Conservation (phyloP, 1,284 basidiomycete species). For the Grifola frondosa region DNA sequence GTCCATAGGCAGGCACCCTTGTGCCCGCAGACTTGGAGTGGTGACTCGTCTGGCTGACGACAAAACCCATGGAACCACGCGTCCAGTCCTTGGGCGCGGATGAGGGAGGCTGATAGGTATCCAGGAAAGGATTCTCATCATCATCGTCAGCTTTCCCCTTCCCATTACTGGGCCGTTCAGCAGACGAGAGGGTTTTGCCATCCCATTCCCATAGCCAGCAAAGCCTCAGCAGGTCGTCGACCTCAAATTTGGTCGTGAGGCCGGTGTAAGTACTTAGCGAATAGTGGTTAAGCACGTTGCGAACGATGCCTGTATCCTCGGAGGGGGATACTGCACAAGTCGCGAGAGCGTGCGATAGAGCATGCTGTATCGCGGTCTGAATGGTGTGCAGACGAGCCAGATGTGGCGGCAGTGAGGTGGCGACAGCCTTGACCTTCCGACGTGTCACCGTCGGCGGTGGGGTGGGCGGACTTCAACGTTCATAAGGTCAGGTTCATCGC, state of each 20-base stretch:
- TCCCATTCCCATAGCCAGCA: constrained; percentile 93
- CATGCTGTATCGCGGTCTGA: constrained; percentile 71
- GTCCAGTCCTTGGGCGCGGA: constrained; percentile 62
- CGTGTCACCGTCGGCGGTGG: constrained; percentile 47
- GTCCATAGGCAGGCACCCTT: constrained; percentile 74
- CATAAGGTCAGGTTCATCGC: neutral
- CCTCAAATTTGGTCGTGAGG: constrained; percentile 57
- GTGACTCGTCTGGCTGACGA: constrained; percentile 69
- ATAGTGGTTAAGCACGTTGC: constrained; percentile 75
- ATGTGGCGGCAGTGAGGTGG: constrained; percentile 50
- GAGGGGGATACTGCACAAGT: constrained; percentile 76
- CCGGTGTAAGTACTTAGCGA: constrained; percentile 69
- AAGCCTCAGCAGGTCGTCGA: constrained; percentile 67
- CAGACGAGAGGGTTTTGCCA: constrained; percentile 39
- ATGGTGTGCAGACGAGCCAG: constrained; percentile 59
- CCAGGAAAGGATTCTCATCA: constrained; percentile 75
- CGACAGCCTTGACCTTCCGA: constrained; percentile 22
- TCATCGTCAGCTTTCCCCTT: constrained; percentile 44
- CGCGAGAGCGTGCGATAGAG: constrained; percentile 78
- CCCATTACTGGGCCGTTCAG: constrained; percentile 3
- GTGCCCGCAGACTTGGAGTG: constrained; percentile 62
- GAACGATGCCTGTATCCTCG: constrained; percentile 69
- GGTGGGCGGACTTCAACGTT: constrained; percentile 48
- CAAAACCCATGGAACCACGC: constrained; percentile 73
- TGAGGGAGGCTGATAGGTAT: constrained; percentile 30